phyloP scores from a whole-genome alignment of 1,284 basidiomycete species.

The Ustilago xerochloae region DNA sequence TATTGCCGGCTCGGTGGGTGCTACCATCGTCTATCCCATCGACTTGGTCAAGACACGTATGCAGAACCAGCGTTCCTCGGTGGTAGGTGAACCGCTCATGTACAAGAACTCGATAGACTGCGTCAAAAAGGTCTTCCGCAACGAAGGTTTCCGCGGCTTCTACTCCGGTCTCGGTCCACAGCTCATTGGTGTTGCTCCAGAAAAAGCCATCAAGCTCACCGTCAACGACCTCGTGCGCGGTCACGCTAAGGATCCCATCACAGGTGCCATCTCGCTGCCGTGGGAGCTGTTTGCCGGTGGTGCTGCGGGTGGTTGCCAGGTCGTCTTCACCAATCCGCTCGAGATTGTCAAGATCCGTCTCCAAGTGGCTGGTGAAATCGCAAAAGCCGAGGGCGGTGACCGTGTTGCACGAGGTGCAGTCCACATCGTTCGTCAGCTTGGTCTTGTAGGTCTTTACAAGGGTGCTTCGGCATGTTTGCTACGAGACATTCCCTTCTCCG shows the following conservation, averaged over 20 bases:
- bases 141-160: conserved; percentile 92
- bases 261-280: conserved; percentile 84
- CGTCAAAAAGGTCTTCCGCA: conserved; percentile 89
- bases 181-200: conserved; percentile 94
- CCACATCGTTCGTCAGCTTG: conserved; percentile 92
- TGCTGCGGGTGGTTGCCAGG: conserved; percentile 94
- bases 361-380: conserved; percentile 94
- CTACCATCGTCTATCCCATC: conserved; percentile 92
- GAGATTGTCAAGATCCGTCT: conserved; percentile 91
- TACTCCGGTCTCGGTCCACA: conserved; percentile 96
- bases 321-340: conserved; percentile 94
- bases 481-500: conserved; percentile 89
- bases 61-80: conserved; percentile 81
- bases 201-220: conserved; percentile 94
- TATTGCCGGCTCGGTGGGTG: conserved; percentile 88
- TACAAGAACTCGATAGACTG: conserved; percentile 76
- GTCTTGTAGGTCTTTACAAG: conserved; percentile 90
- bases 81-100: conserved; percentile 66
- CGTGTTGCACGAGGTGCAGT: conserved; percentile 83
- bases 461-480: conserved; percentile 85
- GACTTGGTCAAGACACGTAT: conserved; percentile 88
- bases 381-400: conserved; percentile 78
- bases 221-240: conserved; percentile 92
- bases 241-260: conserved; percentile 88
- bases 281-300: conserved; percentile 95